Evolutionary conservation across 805 yeast genomes (phyloP).

Genomic region (Suhomyces sp.): DNA sequence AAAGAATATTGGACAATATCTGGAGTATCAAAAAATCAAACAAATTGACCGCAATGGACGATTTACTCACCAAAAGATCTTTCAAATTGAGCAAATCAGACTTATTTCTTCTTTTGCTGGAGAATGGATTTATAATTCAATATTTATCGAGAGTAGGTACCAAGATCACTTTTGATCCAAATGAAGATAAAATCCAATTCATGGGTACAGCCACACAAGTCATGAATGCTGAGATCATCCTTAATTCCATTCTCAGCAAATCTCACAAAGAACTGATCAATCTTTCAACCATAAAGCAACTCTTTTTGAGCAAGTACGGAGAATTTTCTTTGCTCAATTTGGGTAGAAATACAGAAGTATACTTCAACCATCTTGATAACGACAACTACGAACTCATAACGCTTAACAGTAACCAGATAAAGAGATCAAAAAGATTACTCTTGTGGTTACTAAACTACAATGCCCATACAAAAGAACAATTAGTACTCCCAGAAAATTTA

Average conservation of each 20-base stretch:
- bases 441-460: slow-evolving; percentile 40
- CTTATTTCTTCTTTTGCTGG: slow-evolving; percentile 39
- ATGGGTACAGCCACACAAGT: slow-evolving; percentile 43
- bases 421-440: slow-evolving; percentile 37
- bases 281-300: slow-evolving; percentile 23
- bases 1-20: slow-evolving; percentile 28
- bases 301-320: slow-evolving; percentile 29
- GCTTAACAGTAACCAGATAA: slow-evolving; percentile 26
- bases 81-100: slow-evolving; percentile 37
- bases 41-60: slow-evolving; percentile 24
- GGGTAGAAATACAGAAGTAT: slow-evolving; percentile 34
- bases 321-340: slow-evolving; percentile 25
- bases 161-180: slow-evolving; percentile 32
- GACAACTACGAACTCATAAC: slow-evolving; percentile 32
- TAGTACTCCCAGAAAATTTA: slow-evolving; percentile 18
- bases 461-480: slow-evolving; percentile 19
- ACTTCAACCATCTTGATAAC: slow-evolving; percentile 28
- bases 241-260: slow-evolving; percentile 30
- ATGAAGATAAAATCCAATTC: slow-evolving; percentile 31
- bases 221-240: slow-evolving; percentile 44
- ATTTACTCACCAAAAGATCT: slow-evolving; percentile 30
- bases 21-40: slow-evolving; percentile 33
- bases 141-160: slow-evolving; percentile 44
- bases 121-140: slow-evolving; percentile 39
- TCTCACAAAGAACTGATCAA: slow-evolving; percentile 31